These are phyloP conservation scores for Monosporascus ibericus DNA, from an alignment of 2,329 filamentous ascomycete species.

Conservation along the genomic window DNA sequence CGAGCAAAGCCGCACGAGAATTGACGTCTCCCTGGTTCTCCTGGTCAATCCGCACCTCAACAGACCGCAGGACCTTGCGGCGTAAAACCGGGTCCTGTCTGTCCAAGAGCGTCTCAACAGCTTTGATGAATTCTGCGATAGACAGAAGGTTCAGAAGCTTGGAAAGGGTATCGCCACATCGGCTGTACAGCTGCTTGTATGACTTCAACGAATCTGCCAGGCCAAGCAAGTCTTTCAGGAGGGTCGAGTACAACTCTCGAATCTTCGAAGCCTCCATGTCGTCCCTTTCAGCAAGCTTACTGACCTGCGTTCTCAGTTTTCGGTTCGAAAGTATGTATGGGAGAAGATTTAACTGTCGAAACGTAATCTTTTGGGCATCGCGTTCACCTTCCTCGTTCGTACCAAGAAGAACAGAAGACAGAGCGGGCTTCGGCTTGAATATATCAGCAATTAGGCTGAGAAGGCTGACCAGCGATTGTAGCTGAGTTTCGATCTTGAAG, in stretches of 20 bases:
- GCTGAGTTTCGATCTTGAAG: conserved; percentile 69
- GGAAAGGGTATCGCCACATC: conserved; percentile 65
- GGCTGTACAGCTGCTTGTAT: conserved; percentile 48
- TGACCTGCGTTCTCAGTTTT: conserved; percentile 49
- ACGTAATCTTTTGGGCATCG: conserved; percentile 44
- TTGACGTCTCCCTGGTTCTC: conserved; percentile 63
- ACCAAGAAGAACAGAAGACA: conserved; percentile 68
- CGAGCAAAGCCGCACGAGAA: conserved; percentile 65
- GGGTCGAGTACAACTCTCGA: conserved; percentile 61
- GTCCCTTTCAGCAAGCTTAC: conserved; percentile 51
- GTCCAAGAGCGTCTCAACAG: conserved; percentile 75
- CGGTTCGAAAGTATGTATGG: conserved; percentile 53
- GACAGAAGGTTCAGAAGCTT: conserved; percentile 80
- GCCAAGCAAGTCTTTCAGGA: conserved; percentile 59
- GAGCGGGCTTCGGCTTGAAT: conserved; percentile 65
- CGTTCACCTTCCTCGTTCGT: conserved; percentile 40
- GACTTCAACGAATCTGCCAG: conserved; percentile 60
- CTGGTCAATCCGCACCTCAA: conserved; percentile 72
- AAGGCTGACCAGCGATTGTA: conserved; percentile 72
- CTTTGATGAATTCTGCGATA: conserved; percentile 81
- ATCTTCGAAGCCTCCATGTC: conserved; percentile 62
- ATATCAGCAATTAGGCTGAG: conserved; percentile 70
- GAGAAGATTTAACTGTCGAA: conserved; percentile 50
- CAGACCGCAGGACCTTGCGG: conserved; percentile 71
- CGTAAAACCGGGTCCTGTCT: conserved; percentile 69